A percentile compares a stretch with the other conserved stretches of the same genome.
These are phyloP conservation scores for Aplosporella prunicola DNA, from an alignment of 2,329 filamentous ascomycete genomes.

Conservation along the genomic window DNA sequence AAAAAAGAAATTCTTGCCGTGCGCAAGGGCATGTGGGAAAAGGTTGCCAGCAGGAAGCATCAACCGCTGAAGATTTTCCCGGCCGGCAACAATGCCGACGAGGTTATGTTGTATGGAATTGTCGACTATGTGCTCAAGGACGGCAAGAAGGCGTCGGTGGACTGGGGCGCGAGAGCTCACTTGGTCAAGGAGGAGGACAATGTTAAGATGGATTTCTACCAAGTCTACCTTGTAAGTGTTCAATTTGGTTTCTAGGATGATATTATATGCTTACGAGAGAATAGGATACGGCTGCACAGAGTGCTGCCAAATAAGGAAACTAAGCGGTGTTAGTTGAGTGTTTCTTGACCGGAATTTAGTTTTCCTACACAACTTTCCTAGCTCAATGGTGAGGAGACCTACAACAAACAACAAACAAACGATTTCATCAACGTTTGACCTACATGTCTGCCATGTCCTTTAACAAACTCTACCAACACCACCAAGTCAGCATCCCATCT, in stretches of 20 bases:
- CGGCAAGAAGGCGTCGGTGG: conserved; percentile 36
- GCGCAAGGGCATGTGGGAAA: conserved; percentile 45
- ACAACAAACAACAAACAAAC: too few relatives aligned
- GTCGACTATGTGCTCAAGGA: conserved; percentile 46
- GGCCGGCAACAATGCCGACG: conserved; percentile 36
- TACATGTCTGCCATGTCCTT: too few relatives aligned
- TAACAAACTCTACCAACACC: too few relatives aligned
- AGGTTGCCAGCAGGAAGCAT: conserved; percentile 39
- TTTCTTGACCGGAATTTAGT: too few relatives aligned
- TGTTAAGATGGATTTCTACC: conserved; percentile 46
- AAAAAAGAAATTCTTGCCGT: conserved; percentile 41
- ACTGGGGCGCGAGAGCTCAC: conserved; percentile 48
- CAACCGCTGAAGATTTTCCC: conserved; percentile 41
- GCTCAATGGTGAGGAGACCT: too few relatives aligned
- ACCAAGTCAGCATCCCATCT: too few relatives aligned
- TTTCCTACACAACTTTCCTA: too few relatives aligned
- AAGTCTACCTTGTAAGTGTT: conserved; percentile 43
- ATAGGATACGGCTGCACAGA: conserved; percentile 5
- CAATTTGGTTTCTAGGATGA: not conserved
- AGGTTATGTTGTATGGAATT: conserved; percentile 46
- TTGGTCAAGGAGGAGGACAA: conserved; percentile 43
- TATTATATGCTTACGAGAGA: too few relatives aligned
- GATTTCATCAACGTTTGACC: too few relatives aligned
- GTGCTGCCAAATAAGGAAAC: conserved; percentile 6
- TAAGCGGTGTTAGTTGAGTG: too few relatives aligned